Evolutionary conservation across 768 basidiomycete genomes (phyloP).

Genomic region (Mycena chlorophos): DNA sequence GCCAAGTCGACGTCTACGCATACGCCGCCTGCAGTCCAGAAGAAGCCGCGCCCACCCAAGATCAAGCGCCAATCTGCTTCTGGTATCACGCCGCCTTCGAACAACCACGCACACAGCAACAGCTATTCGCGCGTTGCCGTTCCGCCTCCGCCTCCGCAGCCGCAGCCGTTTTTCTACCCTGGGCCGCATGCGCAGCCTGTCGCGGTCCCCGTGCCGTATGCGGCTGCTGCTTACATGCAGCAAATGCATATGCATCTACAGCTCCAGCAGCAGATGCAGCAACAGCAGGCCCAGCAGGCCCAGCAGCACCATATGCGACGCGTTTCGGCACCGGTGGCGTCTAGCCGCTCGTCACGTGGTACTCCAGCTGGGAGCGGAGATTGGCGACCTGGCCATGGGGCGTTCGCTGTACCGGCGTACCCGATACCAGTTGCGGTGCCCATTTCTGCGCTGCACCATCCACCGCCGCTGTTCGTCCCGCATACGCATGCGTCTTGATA

Average conservation of each 20-base stretch:
- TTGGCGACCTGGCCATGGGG: constrained; percentile 7
- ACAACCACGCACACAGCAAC: too few species aligned
- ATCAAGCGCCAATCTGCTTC: constrained; percentile 5
- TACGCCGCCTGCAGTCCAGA: not conserved
- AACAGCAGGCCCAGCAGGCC: constrained; percentile 16
- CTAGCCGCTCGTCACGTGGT: constrained; percentile 9
- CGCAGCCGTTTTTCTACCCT: constrained; percentile 16
- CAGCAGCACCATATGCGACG: constrained; percentile 20
- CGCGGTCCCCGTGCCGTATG: constrained; percentile 7
- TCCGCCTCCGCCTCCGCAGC: constrained; percentile 6
- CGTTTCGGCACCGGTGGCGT: constrained; percentile 11
- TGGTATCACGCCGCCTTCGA: not conserved
- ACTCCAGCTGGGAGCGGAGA: constrained; percentile 20
- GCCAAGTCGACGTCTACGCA: constrained; percentile 4
- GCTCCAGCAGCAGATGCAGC: constrained; percentile 19
- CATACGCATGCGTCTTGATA: constrained; percentile 7
- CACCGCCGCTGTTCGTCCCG: constrained; percentile 15
- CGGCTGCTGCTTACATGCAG: constrained; percentile 17
- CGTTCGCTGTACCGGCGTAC: not conserved
- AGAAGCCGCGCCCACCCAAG: constrained; percentile 8
- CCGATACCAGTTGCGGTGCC: not conserved
- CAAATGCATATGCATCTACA: constrained; percentile 21
- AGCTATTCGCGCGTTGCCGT: not conserved
- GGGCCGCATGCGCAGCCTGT: constrained; percentile 1
- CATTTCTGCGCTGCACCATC: constrained; percentile 1